A percentile compares a stretch with the other conserved stretches of the same genome.
These are phyloP conservation scores for Eucalyptus paniculata DNA, from an alignment of 345 rosid genomes.

Conservation along the genomic window DNA sequence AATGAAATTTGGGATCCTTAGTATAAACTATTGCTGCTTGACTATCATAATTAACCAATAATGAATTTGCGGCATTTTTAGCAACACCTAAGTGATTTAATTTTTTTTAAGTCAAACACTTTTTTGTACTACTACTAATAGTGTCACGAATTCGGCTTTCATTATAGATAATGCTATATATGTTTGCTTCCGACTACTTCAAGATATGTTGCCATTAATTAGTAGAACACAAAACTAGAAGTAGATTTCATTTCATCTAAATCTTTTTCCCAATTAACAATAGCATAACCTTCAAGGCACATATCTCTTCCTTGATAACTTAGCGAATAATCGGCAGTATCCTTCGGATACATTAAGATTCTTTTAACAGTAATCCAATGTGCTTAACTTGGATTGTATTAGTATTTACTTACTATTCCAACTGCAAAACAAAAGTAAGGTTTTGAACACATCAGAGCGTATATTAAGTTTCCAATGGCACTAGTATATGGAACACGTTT, in stretches of 20 bases:
- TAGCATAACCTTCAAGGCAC: accelerated
- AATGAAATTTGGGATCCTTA: not conserved
- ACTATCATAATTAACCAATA: not conserved
- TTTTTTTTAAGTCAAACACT: too few relatives aligned
- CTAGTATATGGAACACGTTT: not conserved
- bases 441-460: accelerated
- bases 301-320: not conserved
- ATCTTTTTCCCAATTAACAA: not conserved
- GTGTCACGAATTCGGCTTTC: not conserved
- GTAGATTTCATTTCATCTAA: too few relatives aligned
- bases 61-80: too few relatives aligned
- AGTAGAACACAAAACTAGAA: not conserved
- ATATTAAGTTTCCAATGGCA: not conserved
- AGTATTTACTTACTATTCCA: too few relatives aligned
- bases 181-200: not conserved
- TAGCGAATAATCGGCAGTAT: too few relatives aligned
- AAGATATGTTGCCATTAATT: too few relatives aligned
- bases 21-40: accelerated
- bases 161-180: not conserved
- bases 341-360: not conserved
- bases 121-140: too few relatives aligned
- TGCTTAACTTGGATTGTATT: too few relatives aligned
- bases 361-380: accelerated
- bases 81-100: too few relatives aligned
- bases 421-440: not conserved